Evolutionary conservation across 73 alveolate genomes (phyloP).

Genomic region (Paramecium bursaria): DNA sequence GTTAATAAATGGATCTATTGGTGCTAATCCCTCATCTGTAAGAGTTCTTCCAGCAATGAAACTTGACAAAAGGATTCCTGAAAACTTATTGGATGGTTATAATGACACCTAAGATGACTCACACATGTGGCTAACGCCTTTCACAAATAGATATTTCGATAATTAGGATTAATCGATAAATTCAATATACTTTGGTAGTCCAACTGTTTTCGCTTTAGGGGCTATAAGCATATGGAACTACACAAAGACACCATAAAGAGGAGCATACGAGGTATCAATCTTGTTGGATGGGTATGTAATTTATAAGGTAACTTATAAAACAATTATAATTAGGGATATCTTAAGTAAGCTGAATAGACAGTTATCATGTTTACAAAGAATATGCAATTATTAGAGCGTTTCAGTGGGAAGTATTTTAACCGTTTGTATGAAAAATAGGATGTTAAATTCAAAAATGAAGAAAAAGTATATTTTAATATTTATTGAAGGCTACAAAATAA

Average conservation of each 20-base stretch:
- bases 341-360: conserved; percentile 27
- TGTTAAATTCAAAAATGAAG: conserved; percentile 37
- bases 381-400: conserved; percentile 17
- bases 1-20: conserved; percentile 54
- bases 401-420: conserved; percentile 46
- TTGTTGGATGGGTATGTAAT: conserved; percentile 78
- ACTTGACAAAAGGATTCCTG: conserved; percentile 82
- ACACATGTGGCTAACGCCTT: conserved; percentile 93
- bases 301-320: conserved; percentile 71
- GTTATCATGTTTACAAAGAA: conserved; percentile 18
- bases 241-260: conserved; percentile 85
- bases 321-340: not conserved
- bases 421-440: conserved; percentile 9
- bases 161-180: conserved; percentile 72
- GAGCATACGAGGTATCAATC: conserved; percentile 84
- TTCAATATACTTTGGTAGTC: conserved; percentile 74
- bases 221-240: conserved; percentile 84
- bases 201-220: conserved; percentile 72
- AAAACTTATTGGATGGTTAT: conserved; percentile 81
- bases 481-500: not conserved
- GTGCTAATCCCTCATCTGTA: conserved; percentile 76
- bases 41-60: conserved; percentile 73
- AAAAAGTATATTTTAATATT: conserved; percentile 7
- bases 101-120: conserved; percentile 80
- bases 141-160: conserved; percentile 73